phyloP scores from a whole-genome alignment of 208 protist species.

The Endotrypanum monterogeii region DNA sequence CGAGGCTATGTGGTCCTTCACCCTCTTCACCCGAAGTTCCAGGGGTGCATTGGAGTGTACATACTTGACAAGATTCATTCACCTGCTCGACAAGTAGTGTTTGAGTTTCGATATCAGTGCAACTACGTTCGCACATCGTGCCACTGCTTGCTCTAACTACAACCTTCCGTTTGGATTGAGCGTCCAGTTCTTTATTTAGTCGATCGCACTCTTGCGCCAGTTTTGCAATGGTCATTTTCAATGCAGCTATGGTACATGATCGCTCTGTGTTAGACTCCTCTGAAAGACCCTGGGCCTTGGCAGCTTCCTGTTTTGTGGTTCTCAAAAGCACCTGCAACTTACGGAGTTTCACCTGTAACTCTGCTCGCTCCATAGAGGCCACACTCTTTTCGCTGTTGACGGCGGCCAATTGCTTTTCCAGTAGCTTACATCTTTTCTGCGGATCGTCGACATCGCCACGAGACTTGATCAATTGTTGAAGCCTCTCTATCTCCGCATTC shows the following conservation, averaged over 20 bases:
- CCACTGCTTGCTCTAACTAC: background rate
- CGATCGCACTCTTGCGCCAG: constrained; percentile 23
- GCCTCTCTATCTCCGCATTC: constrained; percentile 39
- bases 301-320: constrained; percentile 37
- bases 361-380: constrained; percentile 55
- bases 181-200: background rate
- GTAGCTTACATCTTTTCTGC: constrained; percentile 44
- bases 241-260: constrained; percentile 10
- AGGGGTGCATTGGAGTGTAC: background rate
- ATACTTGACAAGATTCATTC: constrained; percentile 23
- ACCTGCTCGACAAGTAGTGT: constrained; percentile 17
- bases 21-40: background rate
- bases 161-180: background rate
- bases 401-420: constrained; percentile 75
- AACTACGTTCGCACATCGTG: background rate
- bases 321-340: constrained; percentile 58
- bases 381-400: constrained; percentile 72
- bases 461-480: constrained; percentile 21
- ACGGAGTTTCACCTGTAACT: constrained; percentile 47
- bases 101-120: constrained; percentile 1
- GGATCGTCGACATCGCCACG: constrained; percentile 46
- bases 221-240: constrained; percentile 24
- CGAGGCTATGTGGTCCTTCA: constrained; percentile 12
- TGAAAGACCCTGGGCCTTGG: constrained; percentile 30
- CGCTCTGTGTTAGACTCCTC: constrained; percentile 17